phyloP scores from a whole-genome alignment of 306 rosid species.

The Vicia sativa region DNA sequence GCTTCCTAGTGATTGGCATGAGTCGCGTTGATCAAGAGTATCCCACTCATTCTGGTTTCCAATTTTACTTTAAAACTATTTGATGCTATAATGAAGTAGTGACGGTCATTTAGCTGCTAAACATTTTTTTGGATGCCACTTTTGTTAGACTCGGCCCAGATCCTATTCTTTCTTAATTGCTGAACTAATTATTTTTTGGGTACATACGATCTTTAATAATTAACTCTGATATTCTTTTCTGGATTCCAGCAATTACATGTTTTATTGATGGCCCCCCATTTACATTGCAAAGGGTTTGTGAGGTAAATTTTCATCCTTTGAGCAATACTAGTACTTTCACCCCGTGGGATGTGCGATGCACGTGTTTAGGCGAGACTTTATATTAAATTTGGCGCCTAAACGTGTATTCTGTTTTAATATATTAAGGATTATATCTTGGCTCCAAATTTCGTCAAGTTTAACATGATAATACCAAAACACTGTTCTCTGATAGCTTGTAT shows the following conservation, averaged over 20 bases:
- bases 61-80: slow-evolving; percentile 5
- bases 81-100: slow-evolving; percentile 26
- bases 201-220: slow-evolving; percentile 15
- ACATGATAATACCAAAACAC: slow-evolving; percentile 19
- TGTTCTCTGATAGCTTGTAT: slow-evolving; percentile 24
- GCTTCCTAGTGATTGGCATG: slow-evolving; percentile 10
- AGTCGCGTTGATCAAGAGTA: slow-evolving; percentile 13
- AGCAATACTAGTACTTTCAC: no score
- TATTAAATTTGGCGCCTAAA: no score
- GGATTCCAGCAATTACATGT: slow-evolving; percentile 64
- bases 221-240: slow-evolving; percentile 39
- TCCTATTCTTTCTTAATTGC: slow-evolving; percentile 12
- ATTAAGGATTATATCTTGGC: slow-evolving; percentile 17
- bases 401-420: no score
- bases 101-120: slow-evolving; percentile 19
- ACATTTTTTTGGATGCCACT: neutral
- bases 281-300: slow-evolving; percentile 93
- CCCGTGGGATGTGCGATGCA: no score
- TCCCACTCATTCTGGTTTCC: neutral
- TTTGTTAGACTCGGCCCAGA: neutral
- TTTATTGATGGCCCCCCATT: slow-evolving; percentile 95
- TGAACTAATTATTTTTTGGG: neutral
- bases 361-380: no score
- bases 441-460: slow-evolving; percentile 14
- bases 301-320: slow-evolving; percentile 56